Percentiles rank a stretch among this genome's conserved stretches.
Evolutionary conservation across 805 yeast genomes (phyloP).

Genomic region (Candida sanyiensis): DNA sequence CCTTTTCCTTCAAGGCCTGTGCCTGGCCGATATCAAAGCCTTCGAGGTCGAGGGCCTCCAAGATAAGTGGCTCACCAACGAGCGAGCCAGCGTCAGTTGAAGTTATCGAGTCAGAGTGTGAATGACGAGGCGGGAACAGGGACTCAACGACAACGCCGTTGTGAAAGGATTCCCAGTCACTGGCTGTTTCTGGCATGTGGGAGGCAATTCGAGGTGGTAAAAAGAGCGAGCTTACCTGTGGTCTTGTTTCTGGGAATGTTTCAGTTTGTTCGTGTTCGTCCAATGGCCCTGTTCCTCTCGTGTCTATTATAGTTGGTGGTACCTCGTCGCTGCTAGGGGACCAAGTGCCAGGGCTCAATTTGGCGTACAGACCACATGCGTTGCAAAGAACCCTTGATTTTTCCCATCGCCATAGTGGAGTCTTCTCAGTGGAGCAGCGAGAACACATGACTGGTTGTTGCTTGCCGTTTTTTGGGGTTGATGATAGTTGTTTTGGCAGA

Average conservation of each 20-base stretch:
- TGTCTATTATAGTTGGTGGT: background rate
- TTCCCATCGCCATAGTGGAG: constrained; percentile 3
- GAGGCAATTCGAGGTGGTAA: too few relatives aligned
- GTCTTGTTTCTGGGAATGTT: too few relatives aligned
- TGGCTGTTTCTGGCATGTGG: too few relatives aligned
- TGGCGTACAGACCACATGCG: background rate
- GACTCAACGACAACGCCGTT: background rate
- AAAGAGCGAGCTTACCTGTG: background rate
- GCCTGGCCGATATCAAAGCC: background rate
- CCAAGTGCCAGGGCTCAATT: background rate
- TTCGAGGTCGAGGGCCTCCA: background rate
- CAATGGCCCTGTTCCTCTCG: background rate
- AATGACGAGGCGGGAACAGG: background rate
- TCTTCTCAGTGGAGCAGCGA: constrained; percentile 1
- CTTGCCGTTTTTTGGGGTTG: background rate
- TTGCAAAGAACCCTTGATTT: background rate
- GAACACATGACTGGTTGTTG: background rate
- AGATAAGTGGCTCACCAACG: background rate
- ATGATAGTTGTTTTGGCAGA: background rate
- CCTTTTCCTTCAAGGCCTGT: background rate
- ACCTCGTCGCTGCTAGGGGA: background rate
- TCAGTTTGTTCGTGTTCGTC: background rate
- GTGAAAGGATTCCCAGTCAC: too few relatives aligned
- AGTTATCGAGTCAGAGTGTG: background rate
- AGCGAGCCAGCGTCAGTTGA: background rate